Percentiles rank a stretch among this genome's conserved stretches.
Conservation (phyloP, 768 basidiomycete species). For the Rhodotorula kratochvilovae region DNA sequence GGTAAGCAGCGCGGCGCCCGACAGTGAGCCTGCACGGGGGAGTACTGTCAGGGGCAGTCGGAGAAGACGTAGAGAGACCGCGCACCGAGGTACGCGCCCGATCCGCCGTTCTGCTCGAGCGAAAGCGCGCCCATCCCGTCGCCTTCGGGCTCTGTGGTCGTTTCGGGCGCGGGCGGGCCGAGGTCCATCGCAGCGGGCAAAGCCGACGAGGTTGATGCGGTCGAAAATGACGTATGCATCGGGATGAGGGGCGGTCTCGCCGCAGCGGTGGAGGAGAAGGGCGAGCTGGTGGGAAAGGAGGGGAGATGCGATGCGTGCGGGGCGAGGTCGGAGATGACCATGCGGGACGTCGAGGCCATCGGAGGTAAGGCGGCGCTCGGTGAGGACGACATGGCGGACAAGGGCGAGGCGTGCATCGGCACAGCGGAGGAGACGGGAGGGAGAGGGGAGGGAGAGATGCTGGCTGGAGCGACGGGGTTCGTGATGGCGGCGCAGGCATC, state of each 20-base stretch:
- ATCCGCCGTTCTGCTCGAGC: background rate
- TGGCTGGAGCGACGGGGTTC: background rate
- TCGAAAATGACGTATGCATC: background rate
- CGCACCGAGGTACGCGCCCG: background rate
- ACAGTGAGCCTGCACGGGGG: background rate
- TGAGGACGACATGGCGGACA: background rate
- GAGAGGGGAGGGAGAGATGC: background rate
- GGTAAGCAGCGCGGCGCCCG: background rate
- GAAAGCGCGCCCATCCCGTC: conserved; percentile 2
- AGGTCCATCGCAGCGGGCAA: background rate
- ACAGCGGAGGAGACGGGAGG: too few relatives aligned
- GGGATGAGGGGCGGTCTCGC: background rate
- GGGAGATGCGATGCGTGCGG: background rate
- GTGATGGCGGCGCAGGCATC: background rate
- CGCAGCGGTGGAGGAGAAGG: background rate
- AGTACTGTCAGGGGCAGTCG: background rate
- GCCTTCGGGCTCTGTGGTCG: background rate
- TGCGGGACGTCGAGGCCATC: background rate
- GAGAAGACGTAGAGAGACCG: background rate
- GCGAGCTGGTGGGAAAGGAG: background rate
- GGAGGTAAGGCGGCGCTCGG: background rate
- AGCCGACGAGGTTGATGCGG: background rate
- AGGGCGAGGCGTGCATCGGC: background rate
- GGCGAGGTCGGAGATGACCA: background rate
- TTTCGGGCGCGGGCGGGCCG: background rate